These are phyloP conservation scores for Trametes cingulata DNA, from an alignment of 768 basidiomycete species.

Conservation along the genomic window DNA sequence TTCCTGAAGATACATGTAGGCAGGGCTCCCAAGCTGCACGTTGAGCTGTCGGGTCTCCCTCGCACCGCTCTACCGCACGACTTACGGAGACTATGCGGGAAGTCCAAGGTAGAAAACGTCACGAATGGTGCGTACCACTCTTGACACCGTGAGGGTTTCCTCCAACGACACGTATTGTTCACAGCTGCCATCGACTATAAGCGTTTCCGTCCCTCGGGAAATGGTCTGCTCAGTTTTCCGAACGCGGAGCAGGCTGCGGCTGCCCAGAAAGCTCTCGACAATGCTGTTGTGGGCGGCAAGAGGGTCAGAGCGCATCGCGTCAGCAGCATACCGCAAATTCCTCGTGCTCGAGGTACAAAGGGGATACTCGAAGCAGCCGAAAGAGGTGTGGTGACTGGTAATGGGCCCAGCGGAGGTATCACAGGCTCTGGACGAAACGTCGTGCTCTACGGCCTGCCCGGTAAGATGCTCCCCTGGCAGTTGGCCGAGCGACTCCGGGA, in stretches of 20 bases:
- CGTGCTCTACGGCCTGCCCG: conserved; percentile 62
- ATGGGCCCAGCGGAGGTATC: conserved; percentile 56
- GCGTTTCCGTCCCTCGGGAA: conserved; percentile 59
- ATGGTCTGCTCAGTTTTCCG: conserved; percentile 57
- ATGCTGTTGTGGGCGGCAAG: conserved; percentile 48
- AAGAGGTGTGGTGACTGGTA: conserved; percentile 38
- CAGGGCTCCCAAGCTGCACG: neutral
- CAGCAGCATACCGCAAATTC: conserved; percentile 19
- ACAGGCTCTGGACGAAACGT: conserved; percentile 53
- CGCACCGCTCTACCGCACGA: conserved; percentile 55
- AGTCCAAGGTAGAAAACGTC: conserved; percentile 34
- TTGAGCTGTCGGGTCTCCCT: conserved; percentile 38
- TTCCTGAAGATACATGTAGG: neutral
- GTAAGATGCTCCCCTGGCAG: conserved; percentile 37
- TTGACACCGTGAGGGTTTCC: neutral
- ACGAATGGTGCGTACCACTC: conserved; percentile 24
- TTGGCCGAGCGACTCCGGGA: conserved; percentile 44
- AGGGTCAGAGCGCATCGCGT: conserved; percentile 39
- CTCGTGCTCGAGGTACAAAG: conserved; percentile 39
- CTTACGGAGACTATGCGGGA: conserved; percentile 41
- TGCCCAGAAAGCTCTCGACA: conserved; percentile 45
- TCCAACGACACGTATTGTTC: neutral
- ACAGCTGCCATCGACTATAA: conserved; percentile 62
- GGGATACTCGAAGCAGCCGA: conserved; percentile 42
- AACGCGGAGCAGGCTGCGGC: conserved; percentile 44